Evolutionary conservation across 257 asterid species (phyloP), one percentile per base, ranked within the genome.

Genomic region (Phtheirospermum japonicum): DNA sequence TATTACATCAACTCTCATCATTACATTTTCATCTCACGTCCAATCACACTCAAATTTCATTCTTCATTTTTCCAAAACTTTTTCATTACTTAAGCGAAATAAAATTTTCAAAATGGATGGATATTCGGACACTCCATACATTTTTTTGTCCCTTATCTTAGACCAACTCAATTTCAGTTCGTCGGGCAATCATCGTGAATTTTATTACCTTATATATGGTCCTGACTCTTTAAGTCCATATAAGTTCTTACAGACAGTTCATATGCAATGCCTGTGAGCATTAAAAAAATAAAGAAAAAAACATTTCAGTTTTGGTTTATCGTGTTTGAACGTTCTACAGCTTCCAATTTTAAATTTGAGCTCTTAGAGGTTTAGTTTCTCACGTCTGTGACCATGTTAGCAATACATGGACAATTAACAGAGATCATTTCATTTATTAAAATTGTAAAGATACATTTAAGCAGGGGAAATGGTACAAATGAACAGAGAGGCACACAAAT

Each of bases 401-500:
- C 34, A 36, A 64, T n/a, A n/a, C n/a, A n/a, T n/a, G n/a, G n/a
- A n/a, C n/a, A n/a, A n/a, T n/a, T n/a, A n/a, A n/a, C n/a, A n/a
- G n/a, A n/a, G n/a, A n/a, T n/a, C n/a, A n/a, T n/a, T n/a, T n/a
- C n/a, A n/a, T n/a, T n/a, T n/a, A n/a, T n/a, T n/a, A n/a, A n/a
- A n/a, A n/a, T n/a, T n/a, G n/a, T n/a, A n/a, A n/a, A n/a, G n/a
- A n/a, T n/a, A n/a, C n/a, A n/a, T n/a, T n/a, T n/a, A n/a, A n/a
- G n/a, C n/a, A n/a, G n/a, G 66, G 40, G 50, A 13, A 23, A 58
- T 45, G 39, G 65, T 51, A 33, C 9, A 34, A 33, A 39, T 17
- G 51, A 37, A 58, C 32, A 40, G 43, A 12, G 50, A 53, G 39
- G 26, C 28, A n/a, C 14, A 28, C 14, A 12, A 10, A 36, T 28